A percentile compares a stretch with the other conserved stretches of the same genome.
Evolutionary conservation across 208 protist genomes (phyloP).

Genomic region (Leishmania gerbilli): DNA sequence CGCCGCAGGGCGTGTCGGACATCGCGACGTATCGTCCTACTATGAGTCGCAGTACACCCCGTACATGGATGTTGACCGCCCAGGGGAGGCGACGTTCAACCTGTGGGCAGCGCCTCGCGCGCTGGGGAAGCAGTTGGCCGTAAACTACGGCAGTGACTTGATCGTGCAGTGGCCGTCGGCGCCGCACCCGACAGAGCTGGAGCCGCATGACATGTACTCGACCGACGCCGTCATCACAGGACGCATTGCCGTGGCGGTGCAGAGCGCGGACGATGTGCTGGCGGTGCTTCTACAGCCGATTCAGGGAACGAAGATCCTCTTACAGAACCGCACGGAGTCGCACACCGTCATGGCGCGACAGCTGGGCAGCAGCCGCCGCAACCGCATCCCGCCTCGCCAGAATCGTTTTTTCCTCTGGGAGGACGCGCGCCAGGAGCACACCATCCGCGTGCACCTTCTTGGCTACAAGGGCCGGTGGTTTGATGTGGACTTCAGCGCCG

Average conservation of each 20-base stretch:
- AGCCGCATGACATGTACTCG: slow-evolving; percentile 29
- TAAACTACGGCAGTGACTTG: slow-evolving; percentile 45
- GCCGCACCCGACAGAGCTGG: slow-evolving; percentile 24
- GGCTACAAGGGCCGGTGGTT: slow-evolving; percentile 75
- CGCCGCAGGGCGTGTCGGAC: slow-evolving; percentile 25
- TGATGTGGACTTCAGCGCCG: slow-evolving; percentile 76
- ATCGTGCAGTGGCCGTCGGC: slow-evolving; percentile 32
- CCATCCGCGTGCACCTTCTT: slow-evolving; percentile 60
- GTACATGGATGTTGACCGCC: slow-evolving; percentile 58
- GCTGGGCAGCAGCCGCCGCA: slow-evolving; percentile 59
- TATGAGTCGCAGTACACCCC: slow-evolving; percentile 70
- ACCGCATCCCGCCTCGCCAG: slow-evolving; percentile 59
- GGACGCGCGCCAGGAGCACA: slow-evolving; percentile 53
- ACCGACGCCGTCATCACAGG: slow-evolving; percentile 69
- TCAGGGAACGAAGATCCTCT: slow-evolving; percentile 61
- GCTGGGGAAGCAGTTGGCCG: slow-evolving; percentile 33
- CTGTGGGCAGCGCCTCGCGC: slow-evolving; percentile 66
- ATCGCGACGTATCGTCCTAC: slow-evolving; percentile 49
- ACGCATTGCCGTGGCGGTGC: slow-evolving; percentile 63
- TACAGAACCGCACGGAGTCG: slow-evolving; percentile 68
- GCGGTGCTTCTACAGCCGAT: slow-evolving; percentile 58
- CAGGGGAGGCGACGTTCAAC: slow-evolving; percentile 69
- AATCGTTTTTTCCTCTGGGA: slow-evolving; percentile 87
- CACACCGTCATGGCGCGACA: slow-evolving; percentile 66
- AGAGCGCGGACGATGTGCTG: slow-evolving; percentile 59